Percentiles rank a stretch among this genome's conserved stretches.
Conservation (phyloP, 495 filamentous ascomycete species). For the Penicillium canariense region DNA sequence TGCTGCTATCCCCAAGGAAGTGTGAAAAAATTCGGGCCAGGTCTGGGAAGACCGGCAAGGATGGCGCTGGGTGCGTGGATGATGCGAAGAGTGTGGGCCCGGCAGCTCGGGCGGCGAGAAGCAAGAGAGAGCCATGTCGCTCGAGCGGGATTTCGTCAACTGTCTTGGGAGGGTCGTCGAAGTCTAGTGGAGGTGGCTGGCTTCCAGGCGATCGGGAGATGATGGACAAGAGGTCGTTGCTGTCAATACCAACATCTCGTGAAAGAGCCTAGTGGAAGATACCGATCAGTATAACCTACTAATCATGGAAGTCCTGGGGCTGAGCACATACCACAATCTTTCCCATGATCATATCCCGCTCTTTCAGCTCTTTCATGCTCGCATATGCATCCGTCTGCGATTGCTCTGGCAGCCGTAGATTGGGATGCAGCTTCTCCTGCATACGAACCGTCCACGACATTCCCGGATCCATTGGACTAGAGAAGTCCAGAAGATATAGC, state of each 20-base stretch:
- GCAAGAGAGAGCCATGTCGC: slow-evolving; percentile 62
- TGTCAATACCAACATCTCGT: slow-evolving; percentile 61
- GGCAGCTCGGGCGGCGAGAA: slow-evolving; percentile 54
- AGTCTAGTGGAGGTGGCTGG: slow-evolving; percentile 41
- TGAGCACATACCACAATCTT: slow-evolving; percentile 64
- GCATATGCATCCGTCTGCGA: slow-evolving; percentile 62
- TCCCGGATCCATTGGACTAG: slow-evolving; percentile 58
- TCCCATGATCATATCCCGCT: slow-evolving; percentile 68
- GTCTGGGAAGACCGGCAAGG: slow-evolving; percentile 61
- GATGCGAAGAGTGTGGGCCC: slow-evolving; percentile 34
- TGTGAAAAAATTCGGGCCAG: slow-evolving; percentile 57
- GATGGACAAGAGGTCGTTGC: slow-evolving; percentile 50
- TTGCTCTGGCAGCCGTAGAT: slow-evolving; percentile 34
- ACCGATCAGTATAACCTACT: not conserved
- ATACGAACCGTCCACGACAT: slow-evolving; percentile 74
- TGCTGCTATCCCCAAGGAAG: slow-evolving; percentile 53
- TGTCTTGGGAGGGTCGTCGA: slow-evolving; percentile 43
- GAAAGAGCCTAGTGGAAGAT: slow-evolving; percentile 58
- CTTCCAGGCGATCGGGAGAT: slow-evolving; percentile 28
- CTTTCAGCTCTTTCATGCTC: slow-evolving; percentile 58
- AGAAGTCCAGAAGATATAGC: slow-evolving; percentile 62
- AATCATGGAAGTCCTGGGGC: not conserved
- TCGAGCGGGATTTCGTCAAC: slow-evolving; percentile 71
- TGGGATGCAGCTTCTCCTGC: slow-evolving; percentile 67
- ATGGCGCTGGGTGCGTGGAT: slow-evolving; percentile 20